phyloP scores from a whole-genome alignment of 352 stramenopile species.

The Phytopythium ostracodes region DNA sequence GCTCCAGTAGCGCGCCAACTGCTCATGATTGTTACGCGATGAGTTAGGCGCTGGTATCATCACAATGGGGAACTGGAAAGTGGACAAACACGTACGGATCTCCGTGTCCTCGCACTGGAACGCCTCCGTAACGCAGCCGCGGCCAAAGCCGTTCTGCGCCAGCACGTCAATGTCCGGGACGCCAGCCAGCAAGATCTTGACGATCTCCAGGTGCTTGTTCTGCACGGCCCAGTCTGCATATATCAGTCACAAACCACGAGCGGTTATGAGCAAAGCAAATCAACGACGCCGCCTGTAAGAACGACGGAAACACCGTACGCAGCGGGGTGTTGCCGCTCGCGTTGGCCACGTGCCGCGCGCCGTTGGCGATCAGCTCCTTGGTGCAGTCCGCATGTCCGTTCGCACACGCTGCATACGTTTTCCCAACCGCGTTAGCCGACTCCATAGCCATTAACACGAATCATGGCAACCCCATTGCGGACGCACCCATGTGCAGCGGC shows the following conservation, averaged over 20 bases:
- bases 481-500: conserved; percentile 79
- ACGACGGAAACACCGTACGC: conserved; percentile 36
- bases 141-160: conserved; percentile 76
- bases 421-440: too few species aligned
- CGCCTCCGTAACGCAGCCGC: conserved; percentile 77
- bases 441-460: background rate
- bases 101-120: conserved; percentile 83
- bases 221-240: conserved; percentile 80
- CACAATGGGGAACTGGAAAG: background rate
- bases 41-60: background rate
- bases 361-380: conserved; percentile 48
- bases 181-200: conserved; percentile 66
- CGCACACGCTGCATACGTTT: conserved; percentile 50
- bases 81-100: conserved; percentile 52
- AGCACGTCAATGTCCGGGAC: conserved; percentile 78
- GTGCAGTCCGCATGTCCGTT: conserved; percentile 72
- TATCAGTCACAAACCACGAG: background rate
- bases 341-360: conserved; percentile 60
- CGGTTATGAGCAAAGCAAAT: background rate
- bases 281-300: background rate
- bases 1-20: conserved; percentile 74
- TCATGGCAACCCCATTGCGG: background rate
- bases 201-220: conserved; percentile 79
- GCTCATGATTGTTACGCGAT: background rate
- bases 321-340: conserved; percentile 71